Conservation (phyloP, 2,329 filamentous ascomycete genomes). For the Pseudocercospora musae region DNA sequence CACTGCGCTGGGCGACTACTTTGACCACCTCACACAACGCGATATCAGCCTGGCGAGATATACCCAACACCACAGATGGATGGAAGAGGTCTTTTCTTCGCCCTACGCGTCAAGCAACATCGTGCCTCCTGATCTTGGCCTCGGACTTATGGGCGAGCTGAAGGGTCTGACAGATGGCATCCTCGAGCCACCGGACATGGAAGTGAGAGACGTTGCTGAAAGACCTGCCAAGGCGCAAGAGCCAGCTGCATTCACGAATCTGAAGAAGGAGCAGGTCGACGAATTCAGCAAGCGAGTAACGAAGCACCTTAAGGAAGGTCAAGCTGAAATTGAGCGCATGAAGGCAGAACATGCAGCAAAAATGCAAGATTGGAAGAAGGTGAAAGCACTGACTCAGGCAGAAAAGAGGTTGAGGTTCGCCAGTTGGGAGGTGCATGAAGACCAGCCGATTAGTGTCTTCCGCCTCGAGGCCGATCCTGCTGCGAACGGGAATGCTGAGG, state of each 20-base stretch:
- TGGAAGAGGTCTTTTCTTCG: conserved; percentile 93
- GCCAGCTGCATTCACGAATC: conserved; percentile 54
- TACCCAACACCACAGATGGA: conserved; percentile 96
- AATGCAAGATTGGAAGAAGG: conserved; percentile 70
- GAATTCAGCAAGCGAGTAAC: conserved; percentile 78
- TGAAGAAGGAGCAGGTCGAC: conserved; percentile 73
- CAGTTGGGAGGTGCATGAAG: conserved; percentile 46
- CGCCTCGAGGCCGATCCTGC: conserved; percentile 47
- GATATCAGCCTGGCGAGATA: conserved; percentile 87
- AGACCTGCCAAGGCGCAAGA: conserved; percentile 45
- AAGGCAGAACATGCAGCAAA: conserved; percentile 73
- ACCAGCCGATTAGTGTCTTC: conserved; percentile 39
- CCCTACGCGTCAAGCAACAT: conserved; percentile 85
- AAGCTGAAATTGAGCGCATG: conserved; percentile 80
- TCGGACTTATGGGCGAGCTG: conserved; percentile 76
- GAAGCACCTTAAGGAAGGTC: conserved; percentile 68
- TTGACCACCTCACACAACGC: conserved; percentile 83
- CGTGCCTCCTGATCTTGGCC: conserved; percentile 77
- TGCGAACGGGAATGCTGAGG: conserved; percentile 35
- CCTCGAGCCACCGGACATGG: conserved; percentile 59
- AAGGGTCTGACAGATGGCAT: conserved; percentile 79
- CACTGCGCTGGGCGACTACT: conserved; percentile 77
- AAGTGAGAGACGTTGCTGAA: conserved; percentile 24
- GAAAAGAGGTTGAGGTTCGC: conserved; percentile 72
- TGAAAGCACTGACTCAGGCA: conserved; percentile 66